Conservation (phyloP, 768 basidiomycete species). For the Collybiopsis luxurians region DNA sequence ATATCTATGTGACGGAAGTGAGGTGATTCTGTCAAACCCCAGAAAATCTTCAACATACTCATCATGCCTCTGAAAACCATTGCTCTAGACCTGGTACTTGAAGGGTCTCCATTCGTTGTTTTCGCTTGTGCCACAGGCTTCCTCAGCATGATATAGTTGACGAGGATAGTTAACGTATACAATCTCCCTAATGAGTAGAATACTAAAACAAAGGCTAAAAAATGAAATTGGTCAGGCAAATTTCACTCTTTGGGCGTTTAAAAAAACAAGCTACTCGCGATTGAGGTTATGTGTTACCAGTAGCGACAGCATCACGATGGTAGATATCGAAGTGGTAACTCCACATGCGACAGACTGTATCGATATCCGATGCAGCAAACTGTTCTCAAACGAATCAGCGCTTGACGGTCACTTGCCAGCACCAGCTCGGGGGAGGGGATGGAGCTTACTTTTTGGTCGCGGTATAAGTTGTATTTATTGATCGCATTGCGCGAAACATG, state of each 20-base stretch:
- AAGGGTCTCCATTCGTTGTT: neutral
- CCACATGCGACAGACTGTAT: conserved; percentile 4
- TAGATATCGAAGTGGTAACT: neutral
- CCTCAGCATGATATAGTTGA: conserved; percentile 1
- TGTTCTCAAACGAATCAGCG: neutral
- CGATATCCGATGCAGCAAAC: neutral
- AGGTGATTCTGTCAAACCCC: no score
- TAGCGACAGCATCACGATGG: neutral
- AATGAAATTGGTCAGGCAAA: no score
- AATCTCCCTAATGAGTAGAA: neutral
- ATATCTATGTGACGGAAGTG: neutral
- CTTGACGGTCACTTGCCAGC: no score
- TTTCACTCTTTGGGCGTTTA: neutral
- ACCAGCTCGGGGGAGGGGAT: no score
- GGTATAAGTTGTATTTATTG: neutral
- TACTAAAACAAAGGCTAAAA: neutral
- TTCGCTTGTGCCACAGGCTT: neutral
- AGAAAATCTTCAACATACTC: no score
- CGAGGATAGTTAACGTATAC: conserved; percentile 1
- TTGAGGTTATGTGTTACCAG: conserved; percentile 1
- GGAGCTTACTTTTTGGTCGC: neutral
- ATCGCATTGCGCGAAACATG: neutral
- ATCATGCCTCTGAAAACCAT: neutral
- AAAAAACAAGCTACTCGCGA: neutral
- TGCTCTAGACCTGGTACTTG: neutral